Evolutionary conservation across 495 filamentous ascomycete genomes (phyloP).

Genomic region (Aspergillus cavernicola): DNA sequence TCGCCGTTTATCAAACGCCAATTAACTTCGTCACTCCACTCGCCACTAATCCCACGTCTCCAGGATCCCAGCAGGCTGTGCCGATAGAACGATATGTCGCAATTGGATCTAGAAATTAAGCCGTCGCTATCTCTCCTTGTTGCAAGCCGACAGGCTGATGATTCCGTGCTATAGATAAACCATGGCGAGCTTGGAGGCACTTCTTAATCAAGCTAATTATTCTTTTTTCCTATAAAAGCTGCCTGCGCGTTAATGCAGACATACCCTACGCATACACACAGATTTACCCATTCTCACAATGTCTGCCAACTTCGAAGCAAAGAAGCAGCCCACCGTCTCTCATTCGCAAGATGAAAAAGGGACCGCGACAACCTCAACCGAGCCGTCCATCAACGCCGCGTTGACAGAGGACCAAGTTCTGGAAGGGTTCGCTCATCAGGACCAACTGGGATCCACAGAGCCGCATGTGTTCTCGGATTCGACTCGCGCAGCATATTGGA

Average conservation of each 20-base stretch:
- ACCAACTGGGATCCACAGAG: neutral
- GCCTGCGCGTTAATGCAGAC: too few species aligned
- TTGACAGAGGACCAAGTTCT: neutral
- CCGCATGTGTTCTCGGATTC: conserved; percentile 26
- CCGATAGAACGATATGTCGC: too few species aligned
- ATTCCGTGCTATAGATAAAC: neutral
- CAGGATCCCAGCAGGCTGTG: neutral
- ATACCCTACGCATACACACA: neutral
- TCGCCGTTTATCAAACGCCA: too few species aligned
- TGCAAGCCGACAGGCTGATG: neutral
- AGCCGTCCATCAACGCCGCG: neutral
- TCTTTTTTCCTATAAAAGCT: neutral
- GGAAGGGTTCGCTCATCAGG: neutral
- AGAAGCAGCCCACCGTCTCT: neutral
- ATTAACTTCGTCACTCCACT: too few species aligned
- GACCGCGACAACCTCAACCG: neutral
- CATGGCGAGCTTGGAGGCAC: neutral
- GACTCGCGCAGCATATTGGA: conserved; percentile 31
- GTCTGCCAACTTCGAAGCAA: neutral
- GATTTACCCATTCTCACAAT: neutral
- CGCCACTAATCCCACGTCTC: too few species aligned
- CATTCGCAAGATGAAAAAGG: neutral
- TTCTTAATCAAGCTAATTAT: neutral
- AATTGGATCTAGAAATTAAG: too few species aligned
- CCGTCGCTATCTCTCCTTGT: neutral